phyloP scores from a whole-genome alignment of 108 stramenopile species.

The Skeletonema grethae region DNA sequence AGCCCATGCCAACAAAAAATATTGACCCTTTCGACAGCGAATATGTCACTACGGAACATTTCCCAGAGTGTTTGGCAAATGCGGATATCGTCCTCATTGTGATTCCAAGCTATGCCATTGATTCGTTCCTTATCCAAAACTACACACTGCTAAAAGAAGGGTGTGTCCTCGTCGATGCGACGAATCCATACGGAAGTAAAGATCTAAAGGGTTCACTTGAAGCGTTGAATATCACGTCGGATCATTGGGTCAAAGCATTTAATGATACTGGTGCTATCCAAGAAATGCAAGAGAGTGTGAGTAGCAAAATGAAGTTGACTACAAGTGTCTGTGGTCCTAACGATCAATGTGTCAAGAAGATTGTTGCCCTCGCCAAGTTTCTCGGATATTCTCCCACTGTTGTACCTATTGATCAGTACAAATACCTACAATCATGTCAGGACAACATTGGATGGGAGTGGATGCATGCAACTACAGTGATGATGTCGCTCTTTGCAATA shows the following conservation, averaged over 20 bases:
- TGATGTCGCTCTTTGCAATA: slow-evolving; percentile 23
- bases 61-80: slow-evolving; percentile 4
- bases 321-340: slow-evolving; percentile 25
- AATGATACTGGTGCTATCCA: slow-evolving; percentile 33
- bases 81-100: slow-evolving; percentile 21
- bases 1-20: background rate
- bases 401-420: slow-evolving; percentile 17
- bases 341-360: slow-evolving; percentile 12
- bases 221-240: slow-evolving; percentile 1
- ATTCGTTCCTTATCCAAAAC: slow-evolving; percentile 22
- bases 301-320: background rate
- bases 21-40: background rate
- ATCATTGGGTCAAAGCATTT: slow-evolving; percentile 35
- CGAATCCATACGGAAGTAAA: slow-evolving; percentile 8
- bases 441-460: slow-evolving; percentile 23
- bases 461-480: slow-evolving; percentile 14
- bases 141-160: slow-evolving; percentile 16
- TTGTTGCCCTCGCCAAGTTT: slow-evolving; percentile 9
- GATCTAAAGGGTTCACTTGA: slow-evolving; percentile 12
- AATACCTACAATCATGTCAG: background rate
- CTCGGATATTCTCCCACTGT: slow-evolving; percentile 18
- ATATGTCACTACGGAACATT: slow-evolving; percentile 7
- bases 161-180: slow-evolving; percentile 20
- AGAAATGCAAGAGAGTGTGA: background rate
- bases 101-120: slow-evolving; percentile 22